Percentiles rank a stretch among this genome's conserved stretches.
Evolutionary conservation across 306 rosid genomes (phyloP).

Genomic region (Erythrophleum fordii): DNA sequence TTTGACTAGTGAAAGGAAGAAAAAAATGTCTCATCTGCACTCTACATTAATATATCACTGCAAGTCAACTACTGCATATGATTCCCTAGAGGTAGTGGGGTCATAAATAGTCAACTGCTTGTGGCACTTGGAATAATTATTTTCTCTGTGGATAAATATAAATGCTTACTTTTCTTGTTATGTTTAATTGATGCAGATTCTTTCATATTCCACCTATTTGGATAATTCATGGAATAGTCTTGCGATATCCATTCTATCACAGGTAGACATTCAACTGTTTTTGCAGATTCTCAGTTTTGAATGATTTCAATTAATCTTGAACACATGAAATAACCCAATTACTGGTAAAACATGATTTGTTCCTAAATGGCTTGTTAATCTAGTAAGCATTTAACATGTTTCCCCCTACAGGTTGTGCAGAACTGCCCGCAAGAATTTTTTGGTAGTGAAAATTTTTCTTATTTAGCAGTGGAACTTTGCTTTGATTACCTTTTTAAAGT

Average conservation of each 20-base stretch:
- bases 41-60: constrained; percentile 14
- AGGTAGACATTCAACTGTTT: constrained; percentile 55
- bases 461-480: constrained; percentile 74
- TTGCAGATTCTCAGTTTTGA: not conserved
- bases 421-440: constrained; percentile 78
- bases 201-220: constrained; percentile 77
- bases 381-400: constrained; percentile 44
- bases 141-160: constrained; percentile 24
- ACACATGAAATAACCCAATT: constrained; percentile 2
- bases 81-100: not conserved
- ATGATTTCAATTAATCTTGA: not conserved
- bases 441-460: constrained; percentile 62
- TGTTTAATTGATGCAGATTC: constrained; percentile 68
- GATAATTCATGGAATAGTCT: constrained; percentile 84
- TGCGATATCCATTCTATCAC: constrained; percentile 71
- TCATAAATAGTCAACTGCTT: not conserved
- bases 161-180: constrained; percentile 32
- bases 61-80: constrained; percentile 16
- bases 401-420: constrained; percentile 68
- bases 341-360: constrained; percentile 28
- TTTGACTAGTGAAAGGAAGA: constrained; percentile 16
- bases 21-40: constrained; percentile 17
- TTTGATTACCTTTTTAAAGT: constrained; percentile 62
- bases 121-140: not conserved
- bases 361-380: constrained; percentile 29